phyloP scores from a whole-genome alignment of 331 rosid species.

The Acacia concinna region DNA sequence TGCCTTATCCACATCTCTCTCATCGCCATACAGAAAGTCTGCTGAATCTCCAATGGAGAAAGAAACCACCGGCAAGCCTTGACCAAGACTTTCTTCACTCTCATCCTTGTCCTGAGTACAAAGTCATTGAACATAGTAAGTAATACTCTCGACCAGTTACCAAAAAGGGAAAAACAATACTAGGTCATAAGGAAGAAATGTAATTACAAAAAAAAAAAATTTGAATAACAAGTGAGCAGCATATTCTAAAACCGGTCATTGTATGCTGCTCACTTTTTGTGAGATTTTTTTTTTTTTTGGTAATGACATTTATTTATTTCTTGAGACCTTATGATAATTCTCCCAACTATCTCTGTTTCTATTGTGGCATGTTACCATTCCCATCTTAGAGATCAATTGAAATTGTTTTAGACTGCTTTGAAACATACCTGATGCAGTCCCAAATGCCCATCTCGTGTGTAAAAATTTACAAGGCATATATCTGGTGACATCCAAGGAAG shows the following conservation, averaged over 20 bases:
- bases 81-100: conserved; percentile 45
- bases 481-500: conserved; percentile 52
- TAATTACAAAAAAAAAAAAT: no score
- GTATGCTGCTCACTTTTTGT: background rate
- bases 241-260: background rate
- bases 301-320: background rate
- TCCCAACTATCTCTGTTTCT: background rate
- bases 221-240: no score
- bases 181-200: no score
- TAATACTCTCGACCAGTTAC: background rate
- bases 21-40: conserved; percentile 57
- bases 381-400: background rate
- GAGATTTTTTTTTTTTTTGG: background rate
- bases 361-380: background rate
- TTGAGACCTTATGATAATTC: no score
- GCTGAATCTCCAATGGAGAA: conserved; percentile 87
- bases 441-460: conserved; percentile 54
- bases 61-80: conserved; percentile 72
- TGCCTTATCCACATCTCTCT: conserved; percentile 48
- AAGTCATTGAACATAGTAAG: background rate
- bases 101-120: conserved; percentile 72
- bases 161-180: background rate
- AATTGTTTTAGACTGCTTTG: background rate
- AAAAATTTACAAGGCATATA: conserved; percentile 75
- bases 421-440: conserved; percentile 80